Evolutionary conservation across 768 basidiomycete species (phyloP).

Genomic region (Panellus pusillus): DNA sequence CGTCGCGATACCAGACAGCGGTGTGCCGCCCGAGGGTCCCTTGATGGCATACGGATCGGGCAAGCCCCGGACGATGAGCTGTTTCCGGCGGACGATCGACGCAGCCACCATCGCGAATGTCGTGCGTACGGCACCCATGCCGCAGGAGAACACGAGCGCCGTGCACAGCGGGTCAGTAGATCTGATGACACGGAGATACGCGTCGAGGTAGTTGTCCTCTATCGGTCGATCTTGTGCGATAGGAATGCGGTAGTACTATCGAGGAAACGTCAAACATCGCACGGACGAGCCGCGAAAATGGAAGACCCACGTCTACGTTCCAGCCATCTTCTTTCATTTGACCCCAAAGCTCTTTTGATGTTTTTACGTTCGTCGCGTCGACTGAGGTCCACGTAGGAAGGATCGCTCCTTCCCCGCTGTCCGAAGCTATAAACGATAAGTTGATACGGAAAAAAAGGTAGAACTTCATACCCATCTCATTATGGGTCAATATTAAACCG

Average conservation of each 20-base stretch:
- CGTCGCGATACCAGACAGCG: conserved; percentile 7
- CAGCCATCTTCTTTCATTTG: conserved; percentile 79
- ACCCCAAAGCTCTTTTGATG: conserved; percentile 85
- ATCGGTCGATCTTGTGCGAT: conserved; percentile 91
- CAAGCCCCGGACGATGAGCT: conserved; percentile 61
- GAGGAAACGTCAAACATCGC: conserved; percentile 16
- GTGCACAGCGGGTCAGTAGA: conserved; percentile 77
- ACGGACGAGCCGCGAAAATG: conserved; percentile 6
- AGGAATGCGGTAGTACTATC: conserved; percentile 86
- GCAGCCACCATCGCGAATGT: conserved; percentile 99
- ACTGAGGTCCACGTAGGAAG: conserved; percentile 94
- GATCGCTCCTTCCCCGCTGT: conserved; percentile 76
- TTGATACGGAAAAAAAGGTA: background rate
- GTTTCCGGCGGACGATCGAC: conserved; percentile 78
- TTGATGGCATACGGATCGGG: conserved; percentile 75
- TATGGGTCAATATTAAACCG: conserved; percentile 89
- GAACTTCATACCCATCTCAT: conserved; percentile 70
- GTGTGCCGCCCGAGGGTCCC: conserved; percentile 5
- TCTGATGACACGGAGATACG: conserved; percentile 82
- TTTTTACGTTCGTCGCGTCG: conserved; percentile 79
- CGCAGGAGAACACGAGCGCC: conserved; percentile 91
- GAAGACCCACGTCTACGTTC: conserved; percentile 75
- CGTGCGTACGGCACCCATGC: conserved; percentile 94
- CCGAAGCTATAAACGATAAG: conserved; percentile 39
- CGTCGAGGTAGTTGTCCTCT: conserved; percentile 97